Evolutionary conservation across 2,329 filamentous ascomycete genomes (phyloP), one percentile per base, ranked within the genome.

Genomic region (Ilyonectria mors-panacis): DNA sequence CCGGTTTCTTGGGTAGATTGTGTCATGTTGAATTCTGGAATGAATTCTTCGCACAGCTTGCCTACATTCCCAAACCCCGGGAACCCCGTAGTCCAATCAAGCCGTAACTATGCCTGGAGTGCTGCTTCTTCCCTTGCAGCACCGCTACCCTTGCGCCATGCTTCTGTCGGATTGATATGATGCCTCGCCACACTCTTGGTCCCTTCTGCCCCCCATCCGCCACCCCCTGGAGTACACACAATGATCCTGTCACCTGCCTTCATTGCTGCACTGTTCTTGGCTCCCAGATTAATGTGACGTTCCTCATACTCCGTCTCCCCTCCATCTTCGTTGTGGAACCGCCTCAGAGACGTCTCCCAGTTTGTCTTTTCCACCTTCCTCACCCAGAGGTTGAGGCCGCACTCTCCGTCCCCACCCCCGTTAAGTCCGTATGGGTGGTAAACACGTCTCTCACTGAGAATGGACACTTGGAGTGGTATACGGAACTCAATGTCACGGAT

Each of bases 311-410:
- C 85, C 7, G 76, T 75, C 12, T 81, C 80, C 0, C 75, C 78
- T 0, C 76, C 73, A 1, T 77, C 75, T 4, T 73, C 75, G 30
- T 76, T 76, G 39, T 82, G 80, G 42, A 86, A 75, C 64, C 79
- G 73, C 70, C 79, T 80, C 59, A 83, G 77, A 19, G 82, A 82
- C 65, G 80, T 79, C 78, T 85, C 84, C 78, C 84, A 85, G 73
- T 84, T 84, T 1, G 82, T 82, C 78, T 89, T 89, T 71, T 85
- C 83, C 59, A 95, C 91, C 67, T 88, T 91, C 8, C 93, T 85
- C 35, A 97, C 91, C 95, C 95, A 98, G 51, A 97, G 84, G 73
- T 98, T 98, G 68, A 95, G 82, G 0, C 95, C 95, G 57, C 92
- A 92, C 73, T 89, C 82, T 0, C 90, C 95, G 68, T 95, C 92